These are phyloP conservation scores for Arabidopsis lyrata DNA, from an alignment of 441 rosid genomes.

Conservation along the genomic window DNA sequence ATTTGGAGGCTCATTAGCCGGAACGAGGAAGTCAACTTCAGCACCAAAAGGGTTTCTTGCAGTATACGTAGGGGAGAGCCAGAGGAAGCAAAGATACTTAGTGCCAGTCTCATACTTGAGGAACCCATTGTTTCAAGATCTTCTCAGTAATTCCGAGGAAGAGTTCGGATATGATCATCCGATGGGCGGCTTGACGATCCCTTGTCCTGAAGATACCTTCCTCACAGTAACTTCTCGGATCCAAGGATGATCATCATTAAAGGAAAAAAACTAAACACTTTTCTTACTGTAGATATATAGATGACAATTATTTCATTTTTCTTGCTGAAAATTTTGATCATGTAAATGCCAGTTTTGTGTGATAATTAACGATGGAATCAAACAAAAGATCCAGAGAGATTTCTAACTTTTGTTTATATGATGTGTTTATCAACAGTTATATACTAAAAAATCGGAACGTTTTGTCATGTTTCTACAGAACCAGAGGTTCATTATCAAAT, in stretches of 20 bases:
- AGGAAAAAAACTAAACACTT: background rate
- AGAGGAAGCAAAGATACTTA: slow-evolving; percentile 47
- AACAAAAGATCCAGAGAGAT: background rate
- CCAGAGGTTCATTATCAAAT: no score
- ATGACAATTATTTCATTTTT: background rate
- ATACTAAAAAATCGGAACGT: background rate
- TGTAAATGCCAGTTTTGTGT: background rate
- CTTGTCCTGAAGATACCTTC: slow-evolving; percentile 65
- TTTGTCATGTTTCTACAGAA: background rate
- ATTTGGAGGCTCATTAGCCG: background rate
- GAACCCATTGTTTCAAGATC: slow-evolving; percentile 48
- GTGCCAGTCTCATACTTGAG: slow-evolving; percentile 52
- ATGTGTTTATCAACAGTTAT: background rate
- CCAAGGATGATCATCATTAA: slow-evolving; percentile 10
- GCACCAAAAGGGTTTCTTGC: slow-evolving; percentile 56
- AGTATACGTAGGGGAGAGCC: slow-evolving; percentile 53
- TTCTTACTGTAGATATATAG: slow-evolving; percentile 2
- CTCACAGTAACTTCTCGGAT: slow-evolving; percentile 43
- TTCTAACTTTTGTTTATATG: background rate
- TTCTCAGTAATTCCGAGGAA: slow-evolving; percentile 49
- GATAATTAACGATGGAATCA: slow-evolving; percentile 7
- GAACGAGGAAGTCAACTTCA: slow-evolving; percentile 7
- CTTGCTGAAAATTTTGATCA: slow-evolving; percentile 5
- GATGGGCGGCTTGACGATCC: slow-evolving; percentile 66
- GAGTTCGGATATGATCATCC: slow-evolving; percentile 65